Percentiles rank a stretch among this genome's conserved stretches.
Conservation (phyloP, 768 basidiomycete genomes). For the Termitomyces sp. region DNA sequence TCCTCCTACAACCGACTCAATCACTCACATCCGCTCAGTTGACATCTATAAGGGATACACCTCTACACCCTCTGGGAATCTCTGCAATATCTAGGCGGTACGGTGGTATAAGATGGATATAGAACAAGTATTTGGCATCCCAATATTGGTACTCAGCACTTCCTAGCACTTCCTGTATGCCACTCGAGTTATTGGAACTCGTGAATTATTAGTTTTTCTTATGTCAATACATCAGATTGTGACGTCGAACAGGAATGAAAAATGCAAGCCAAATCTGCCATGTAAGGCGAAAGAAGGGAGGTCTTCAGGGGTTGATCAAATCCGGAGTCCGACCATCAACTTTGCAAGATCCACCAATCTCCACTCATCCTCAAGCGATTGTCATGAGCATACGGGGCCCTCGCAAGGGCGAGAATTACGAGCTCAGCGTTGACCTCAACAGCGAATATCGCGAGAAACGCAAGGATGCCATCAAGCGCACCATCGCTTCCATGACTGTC, state of each 20-base stretch:
- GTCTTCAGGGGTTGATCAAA: not conserved
- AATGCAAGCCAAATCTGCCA: not conserved
- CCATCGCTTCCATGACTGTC: constrained; percentile 98
- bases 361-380: constrained; percentile 2
- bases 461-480: constrained; percentile 97
- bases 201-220: not conserved
- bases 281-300: not conserved
- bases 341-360: not conserved
- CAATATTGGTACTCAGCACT: not conserved
- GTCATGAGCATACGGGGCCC: constrained; percentile 57
- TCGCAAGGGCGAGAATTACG: constrained; percentile 91
- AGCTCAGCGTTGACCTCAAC: constrained; percentile 95
- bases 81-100: constrained; percentile 17
- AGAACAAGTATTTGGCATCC: no score
- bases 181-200: no score
- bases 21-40: constrained; percentile 32
- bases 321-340: constrained; percentile 11
- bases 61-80: constrained; percentile 18
- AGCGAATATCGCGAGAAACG: constrained; percentile 93
- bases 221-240: not conserved
- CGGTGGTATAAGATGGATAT: not conserved
- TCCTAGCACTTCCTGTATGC: not conserved
- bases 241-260: not conserved
- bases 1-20: constrained; percentile 29
- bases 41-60: constrained; percentile 31